Base-by-base conservation (phyloP, 352 stramenopile species). In the Phytophthora pini region DNA sequence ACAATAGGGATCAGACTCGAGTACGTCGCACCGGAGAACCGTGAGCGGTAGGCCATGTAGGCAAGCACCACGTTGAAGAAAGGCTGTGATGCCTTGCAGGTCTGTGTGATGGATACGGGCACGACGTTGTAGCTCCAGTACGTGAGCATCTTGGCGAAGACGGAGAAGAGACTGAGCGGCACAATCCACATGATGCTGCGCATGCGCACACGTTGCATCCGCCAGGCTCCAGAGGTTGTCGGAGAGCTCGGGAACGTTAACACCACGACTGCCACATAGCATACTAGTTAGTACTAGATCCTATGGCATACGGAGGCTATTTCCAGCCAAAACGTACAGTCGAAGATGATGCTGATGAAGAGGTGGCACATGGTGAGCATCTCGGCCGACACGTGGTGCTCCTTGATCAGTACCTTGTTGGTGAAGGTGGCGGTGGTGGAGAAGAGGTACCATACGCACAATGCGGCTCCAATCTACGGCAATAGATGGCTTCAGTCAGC, bases 111-210 rank as follows among this genome's bases (percentile, higher is more conserved):
- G 56, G 88, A 87, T 8, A 95, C 81, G 4, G 88, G 88, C 44
- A 95, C 86, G 29, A 74, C 86, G 59, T 91, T 85, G 67, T 95
- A 95, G 71, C 88, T 95, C 88, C 88, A 95, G 72, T 95, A 95
- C 31, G 88, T 95, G 15, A 95, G 60, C 56, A 87, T 84, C 60
- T 94, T 95, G 61, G 75, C 74, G 44, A 91, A 68, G n/a, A 95
- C 82, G 4, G 86, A 85, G 52, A 88, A 90, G 44, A 95, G 65
- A 70, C 86, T 94, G 46, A 95, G 72, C 32, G 88, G 88, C 34
- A 91, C 46, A 62, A 95, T 90, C 79, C 74, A 91, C 57, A 93
- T 22, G 46, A 94, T 79, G 24, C 76, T 92, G 61, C 72, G 75
- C 29, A 91, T 68, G 3, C 73, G 76, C 24, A 91, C 66, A 38